Conservation (phyloP, 169 alveolate species). For the Cytauxzoon felis region DNA sequence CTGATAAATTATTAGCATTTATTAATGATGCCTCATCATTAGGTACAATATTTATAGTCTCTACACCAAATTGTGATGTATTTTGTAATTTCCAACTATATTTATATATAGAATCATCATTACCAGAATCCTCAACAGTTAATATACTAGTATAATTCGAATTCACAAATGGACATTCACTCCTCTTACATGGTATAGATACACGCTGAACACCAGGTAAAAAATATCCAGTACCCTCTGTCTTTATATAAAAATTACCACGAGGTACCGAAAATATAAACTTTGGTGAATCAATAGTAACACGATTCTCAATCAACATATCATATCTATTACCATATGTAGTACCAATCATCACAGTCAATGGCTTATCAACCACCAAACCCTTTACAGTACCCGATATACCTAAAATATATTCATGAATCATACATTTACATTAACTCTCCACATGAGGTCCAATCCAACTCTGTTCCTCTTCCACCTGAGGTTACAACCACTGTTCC, state of each 20-base stretch:
- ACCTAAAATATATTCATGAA: constrained; percentile 14
- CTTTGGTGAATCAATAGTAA: constrained; percentile 19
- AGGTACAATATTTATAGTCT: constrained; percentile 52
- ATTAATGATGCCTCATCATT: constrained; percentile 66
- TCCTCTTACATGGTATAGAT: constrained; percentile 52
- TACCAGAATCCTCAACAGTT: constrained; percentile 19
- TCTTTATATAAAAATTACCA: constrained; percentile 67
- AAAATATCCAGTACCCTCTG: constrained; percentile 66
- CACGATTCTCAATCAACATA: constrained; percentile 47
- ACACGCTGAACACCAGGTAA: constrained; percentile 66
- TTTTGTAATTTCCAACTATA: constrained; percentile 68
- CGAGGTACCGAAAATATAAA: constrained; percentile 57
- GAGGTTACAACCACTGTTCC: no score
- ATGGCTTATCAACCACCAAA: constrained; percentile 56
- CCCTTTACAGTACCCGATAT: constrained; percentile 66
- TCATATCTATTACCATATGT: constrained; percentile 66
- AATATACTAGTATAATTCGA: constrained; percentile 9
- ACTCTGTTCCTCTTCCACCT: no score
- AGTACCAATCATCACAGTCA: constrained; percentile 72
- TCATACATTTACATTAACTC: no score
- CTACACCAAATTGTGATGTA: constrained; percentile 63
- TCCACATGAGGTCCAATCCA: no score
- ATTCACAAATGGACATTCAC: constrained; percentile 52
- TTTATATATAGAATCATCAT: constrained; percentile 39
- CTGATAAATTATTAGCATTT: constrained; percentile 47